Evolutionary conservation across 306 rosid genomes (phyloP).

Genomic region (Hylodesmum podocarpum): DNA sequence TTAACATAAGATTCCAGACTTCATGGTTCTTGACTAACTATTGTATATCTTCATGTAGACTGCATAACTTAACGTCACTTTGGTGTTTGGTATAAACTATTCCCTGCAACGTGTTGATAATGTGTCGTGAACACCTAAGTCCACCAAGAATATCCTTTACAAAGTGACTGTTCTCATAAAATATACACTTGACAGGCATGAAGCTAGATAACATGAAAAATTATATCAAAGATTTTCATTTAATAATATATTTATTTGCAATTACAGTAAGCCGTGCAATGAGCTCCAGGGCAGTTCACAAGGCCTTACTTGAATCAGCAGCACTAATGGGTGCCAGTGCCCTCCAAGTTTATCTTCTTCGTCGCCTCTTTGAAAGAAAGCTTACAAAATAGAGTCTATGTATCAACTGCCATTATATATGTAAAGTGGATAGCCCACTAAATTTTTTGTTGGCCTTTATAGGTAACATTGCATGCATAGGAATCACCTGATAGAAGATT

Average conservation of each 20-base stretch:
- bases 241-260: background rate
- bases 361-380: conserved; percentile 59
- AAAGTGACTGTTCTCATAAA: background rate
- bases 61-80: background rate
- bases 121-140: background rate
- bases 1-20: background rate
- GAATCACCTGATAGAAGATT: background rate
- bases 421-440: background rate
- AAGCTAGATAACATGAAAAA: background rate
- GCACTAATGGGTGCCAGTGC: conserved; percentile 60
- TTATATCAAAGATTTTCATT: background rate
- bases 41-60: background rate
- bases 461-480: conserved; percentile 7
- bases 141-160: background rate
- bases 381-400: conserved; percentile 40
- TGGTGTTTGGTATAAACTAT: background rate
- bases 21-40: background rate
- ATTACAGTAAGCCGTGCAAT: conserved; percentile 55
- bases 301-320: conserved; percentile 64
- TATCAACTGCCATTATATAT: background rate
- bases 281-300: conserved; percentile 62
- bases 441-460: background rate
- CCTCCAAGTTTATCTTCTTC: conserved; percentile 72
- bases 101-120: background rate
- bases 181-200: background rate